These are phyloP conservation scores for Epichloe sp. DNA, from an alignment of 2,329 filamentous ascomycete genomes.

Conservation along the genomic window DNA sequence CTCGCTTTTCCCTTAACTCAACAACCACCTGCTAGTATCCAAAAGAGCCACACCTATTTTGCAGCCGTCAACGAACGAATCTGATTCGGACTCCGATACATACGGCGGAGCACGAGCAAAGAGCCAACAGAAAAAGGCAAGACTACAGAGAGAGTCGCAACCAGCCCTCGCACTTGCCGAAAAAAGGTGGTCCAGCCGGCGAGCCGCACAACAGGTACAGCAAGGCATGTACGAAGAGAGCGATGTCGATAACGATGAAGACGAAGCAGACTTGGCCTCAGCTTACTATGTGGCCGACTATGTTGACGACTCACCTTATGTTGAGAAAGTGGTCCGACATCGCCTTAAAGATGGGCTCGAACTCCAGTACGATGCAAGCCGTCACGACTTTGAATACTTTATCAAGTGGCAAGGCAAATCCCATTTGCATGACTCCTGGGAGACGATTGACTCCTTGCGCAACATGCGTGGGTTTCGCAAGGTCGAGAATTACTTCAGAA, in stretches of 20 bases:
- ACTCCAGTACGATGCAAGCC: slow-evolving; percentile 40
- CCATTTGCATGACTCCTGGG: slow-evolving; percentile 93
- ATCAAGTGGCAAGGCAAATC: slow-evolving; percentile 98
- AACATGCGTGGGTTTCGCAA: slow-evolving; percentile 76
- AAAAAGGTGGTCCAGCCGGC: slow-evolving; percentile 82
- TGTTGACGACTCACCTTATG: slow-evolving; percentile 70
- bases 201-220: slow-evolving; percentile 63
- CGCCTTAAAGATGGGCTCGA: slow-evolving; percentile 57
- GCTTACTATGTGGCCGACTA: slow-evolving; percentile 56
- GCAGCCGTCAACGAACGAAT: slow-evolving; percentile 43
- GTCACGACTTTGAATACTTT: slow-evolving; percentile 75
- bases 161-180: slow-evolving; percentile 57
- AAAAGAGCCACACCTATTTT: slow-evolving; percentile 45
- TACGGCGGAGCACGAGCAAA: slow-evolving; percentile 68
- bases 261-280: slow-evolving; percentile 41
- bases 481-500: slow-evolving; percentile 89
- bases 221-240: slow-evolving; percentile 53
- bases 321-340: slow-evolving; percentile 86
- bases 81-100: slow-evolving; percentile 60
- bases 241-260: slow-evolving; percentile 51
- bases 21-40: slow-evolving; percentile 31
- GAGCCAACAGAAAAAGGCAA: slow-evolving; percentile 61
- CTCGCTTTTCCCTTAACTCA: not conserved
- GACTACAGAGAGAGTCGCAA: slow-evolving; percentile 56
- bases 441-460: slow-evolving; percentile 60